phyloP scores from a whole-genome alignment of 2,329 filamentous ascomycete species.

The Emydomyces testavorans region DNA sequence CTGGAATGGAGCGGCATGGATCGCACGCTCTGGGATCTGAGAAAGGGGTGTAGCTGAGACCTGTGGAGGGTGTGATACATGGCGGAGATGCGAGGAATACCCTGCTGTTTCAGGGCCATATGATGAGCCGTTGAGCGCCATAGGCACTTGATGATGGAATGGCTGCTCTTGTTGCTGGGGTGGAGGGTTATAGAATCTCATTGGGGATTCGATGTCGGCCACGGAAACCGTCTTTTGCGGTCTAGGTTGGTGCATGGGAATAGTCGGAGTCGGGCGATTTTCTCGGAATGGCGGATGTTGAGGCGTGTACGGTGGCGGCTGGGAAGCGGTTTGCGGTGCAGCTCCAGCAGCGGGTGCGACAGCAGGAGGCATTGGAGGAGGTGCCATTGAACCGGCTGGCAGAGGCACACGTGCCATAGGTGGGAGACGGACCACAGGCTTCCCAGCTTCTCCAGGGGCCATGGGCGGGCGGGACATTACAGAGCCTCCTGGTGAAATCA shows the following conservation, averaged over 20 bases:
- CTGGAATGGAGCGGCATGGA: slow-evolving; percentile 84
- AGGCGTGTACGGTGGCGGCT: slow-evolving; percentile 42
- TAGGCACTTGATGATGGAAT: slow-evolving; percentile 88
- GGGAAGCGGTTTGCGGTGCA: slow-evolving; percentile 19
- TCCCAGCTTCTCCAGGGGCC: slow-evolving; percentile 47
- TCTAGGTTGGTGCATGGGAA: slow-evolving; percentile 84
- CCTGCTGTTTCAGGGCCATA: slow-evolving; percentile 39
- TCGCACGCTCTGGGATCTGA: slow-evolving; percentile 83
- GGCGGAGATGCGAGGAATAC: slow-evolving; percentile 53
- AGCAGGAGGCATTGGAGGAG: slow-evolving; percentile 18
- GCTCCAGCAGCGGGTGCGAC: background rate
- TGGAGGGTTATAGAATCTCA: slow-evolving; percentile 48
- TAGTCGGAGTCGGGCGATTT: slow-evolving; percentile 45
- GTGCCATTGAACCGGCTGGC: slow-evolving; percentile 17
- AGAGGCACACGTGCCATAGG: slow-evolving; percentile 41
- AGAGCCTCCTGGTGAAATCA: slow-evolving; percentile 72
- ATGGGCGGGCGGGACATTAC: slow-evolving; percentile 56
- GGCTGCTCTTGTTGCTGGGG: slow-evolving; percentile 64
- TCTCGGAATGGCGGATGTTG: slow-evolving; percentile 48
- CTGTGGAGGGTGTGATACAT: slow-evolving; percentile 59
- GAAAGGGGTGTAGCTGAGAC: slow-evolving; percentile 69
- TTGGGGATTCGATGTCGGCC: slow-evolving; percentile 80
- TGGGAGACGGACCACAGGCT: slow-evolving; percentile 74
- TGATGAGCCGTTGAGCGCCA: slow-evolving; percentile 52
- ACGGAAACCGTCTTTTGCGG: slow-evolving; percentile 92